Evolutionary conservation across 352 stramenopile genomes (phyloP), one percentile per base, ranked within the genome.

Genomic region (Nothophytophthora sp.): DNA sequence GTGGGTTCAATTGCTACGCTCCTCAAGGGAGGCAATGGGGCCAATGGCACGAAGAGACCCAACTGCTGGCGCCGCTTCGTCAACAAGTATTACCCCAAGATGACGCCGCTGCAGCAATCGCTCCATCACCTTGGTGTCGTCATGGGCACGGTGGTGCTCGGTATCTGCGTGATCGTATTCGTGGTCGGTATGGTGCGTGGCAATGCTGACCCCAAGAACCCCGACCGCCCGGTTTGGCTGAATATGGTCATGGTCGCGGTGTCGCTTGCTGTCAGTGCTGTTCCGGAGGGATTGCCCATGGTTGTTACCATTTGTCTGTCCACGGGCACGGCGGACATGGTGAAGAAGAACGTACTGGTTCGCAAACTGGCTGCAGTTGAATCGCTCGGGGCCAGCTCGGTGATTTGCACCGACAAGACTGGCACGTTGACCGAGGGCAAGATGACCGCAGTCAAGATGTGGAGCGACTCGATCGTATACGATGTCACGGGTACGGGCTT

Each of bases 161-260:
- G 96, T 49, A 70, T 89, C n/a, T 89, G 76, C 32, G 55, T 97
- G 3, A 96, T 99, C 48, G 95, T 95, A 29, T 76, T 98, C 18
- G 61, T 96, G 4, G 95, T 97, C n/a, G 85, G 92, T 19, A 79
- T 97, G 73, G 44, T 84, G 22, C 74, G 78, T 34, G 55, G 62
- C 35, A 84, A 86, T 41, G 55, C 61, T 2, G 74, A 89, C 47
- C 75, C 78, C 0, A 87, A 89, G 62, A 67, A 89, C 11, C 80
- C 87, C 11, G 73, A 94, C 23, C 79, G 95, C 15, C 80, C 93
- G 5, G 81, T 98, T 25, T 86, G 75, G 69, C 62, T 99, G 10
- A 91, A 97, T 56, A 98, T 98, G 54, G 87, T 99, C 23, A 98
- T 96, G 61, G 92, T 98, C 20, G 90, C 92, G 4, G 90, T 98